phyloP scores from a whole-genome alignment of 371 early-diverging fungal genomes.

The Sporodiniella umbellata region DNA sequence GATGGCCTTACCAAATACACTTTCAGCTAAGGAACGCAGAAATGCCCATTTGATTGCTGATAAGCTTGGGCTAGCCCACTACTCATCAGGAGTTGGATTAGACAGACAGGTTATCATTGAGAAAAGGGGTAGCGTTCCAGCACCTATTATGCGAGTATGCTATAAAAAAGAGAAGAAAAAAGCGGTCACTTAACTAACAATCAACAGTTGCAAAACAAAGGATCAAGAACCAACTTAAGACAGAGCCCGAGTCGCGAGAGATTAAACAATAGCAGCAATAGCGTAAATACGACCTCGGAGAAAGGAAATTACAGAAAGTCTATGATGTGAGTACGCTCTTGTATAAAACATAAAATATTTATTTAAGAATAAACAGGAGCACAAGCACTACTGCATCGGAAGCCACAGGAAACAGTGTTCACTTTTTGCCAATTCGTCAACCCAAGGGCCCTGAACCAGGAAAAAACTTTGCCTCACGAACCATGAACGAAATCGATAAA shows the following conservation, averaged over 20 bases:
- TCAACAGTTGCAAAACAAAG: constrained; percentile 17
- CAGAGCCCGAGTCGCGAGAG: constrained; percentile 31
- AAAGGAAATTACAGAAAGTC: constrained; percentile 26
- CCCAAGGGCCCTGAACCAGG: constrained; percentile 60
- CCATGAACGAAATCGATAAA: constrained; percentile 11
- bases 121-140: constrained; percentile 28
- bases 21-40: constrained; percentile 48
- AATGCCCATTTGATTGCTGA: constrained; percentile 59
- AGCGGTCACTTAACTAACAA: not conserved
- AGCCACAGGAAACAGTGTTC: not conserved
- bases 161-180: too few species aligned
- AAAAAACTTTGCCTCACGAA: constrained; percentile 46
- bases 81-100: constrained; percentile 50
- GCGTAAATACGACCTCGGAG: constrained; percentile 5
- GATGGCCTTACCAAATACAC: constrained; percentile 52
- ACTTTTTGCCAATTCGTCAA: constrained; percentile 59
- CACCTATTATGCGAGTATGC: constrained; percentile 24
- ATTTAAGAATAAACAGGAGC: constrained; percentile 5
- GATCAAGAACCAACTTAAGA: constrained; percentile 20
- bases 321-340: constrained; percentile 23
- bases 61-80: constrained; percentile 50
- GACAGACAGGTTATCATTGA: constrained; percentile 41
- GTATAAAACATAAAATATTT: not conserved
- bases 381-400: constrained; percentile 15
- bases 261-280: constrained; percentile 3